A percentile compares a stretch with the other conserved stretches of the same genome.
Evolutionary conservation across 441 rosid species (phyloP).

Genomic region (Corymbia citriodora): DNA sequence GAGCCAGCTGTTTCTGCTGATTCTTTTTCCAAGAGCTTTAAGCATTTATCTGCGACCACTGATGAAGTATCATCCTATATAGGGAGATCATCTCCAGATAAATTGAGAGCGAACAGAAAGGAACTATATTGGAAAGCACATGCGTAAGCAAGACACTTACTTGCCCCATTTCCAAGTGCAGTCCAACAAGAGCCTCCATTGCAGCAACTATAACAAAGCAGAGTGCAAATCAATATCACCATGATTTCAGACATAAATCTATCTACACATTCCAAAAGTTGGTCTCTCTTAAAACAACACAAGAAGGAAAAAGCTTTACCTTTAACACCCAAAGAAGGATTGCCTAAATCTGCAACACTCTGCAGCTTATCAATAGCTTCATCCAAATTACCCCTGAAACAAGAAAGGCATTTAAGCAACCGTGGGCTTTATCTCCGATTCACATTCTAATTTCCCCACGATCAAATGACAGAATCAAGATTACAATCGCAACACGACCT

Average conservation of each 20-base stretch:
- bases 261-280: neutral
- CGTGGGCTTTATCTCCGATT: neutral
- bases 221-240: neutral
- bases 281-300: neutral
- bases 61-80: constrained; percentile 80
- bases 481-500: constrained; percentile 34
- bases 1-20: constrained; percentile 13
- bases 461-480: neutral
- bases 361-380: constrained; percentile 73
- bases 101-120: constrained; percentile 5
- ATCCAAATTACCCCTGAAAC: constrained; percentile 43
- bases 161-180: constrained; percentile 58
- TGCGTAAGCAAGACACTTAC: constrained; percentile 26
- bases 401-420: neutral
- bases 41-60: constrained; percentile 57
- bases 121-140: neutral
- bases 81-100: constrained; percentile 29
- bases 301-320: constrained; percentile 18
- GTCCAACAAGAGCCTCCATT: constrained; percentile 73
- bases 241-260: neutral
- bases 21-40: constrained; percentile 26
- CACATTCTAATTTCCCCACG: neutral
- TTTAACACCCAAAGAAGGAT: constrained; percentile 43
- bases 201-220: constrained; percentile 48
- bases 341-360: constrained; percentile 24